Conservation (phyloP, 805 yeast genomes). For the Teunomyces cretensis region DNA sequence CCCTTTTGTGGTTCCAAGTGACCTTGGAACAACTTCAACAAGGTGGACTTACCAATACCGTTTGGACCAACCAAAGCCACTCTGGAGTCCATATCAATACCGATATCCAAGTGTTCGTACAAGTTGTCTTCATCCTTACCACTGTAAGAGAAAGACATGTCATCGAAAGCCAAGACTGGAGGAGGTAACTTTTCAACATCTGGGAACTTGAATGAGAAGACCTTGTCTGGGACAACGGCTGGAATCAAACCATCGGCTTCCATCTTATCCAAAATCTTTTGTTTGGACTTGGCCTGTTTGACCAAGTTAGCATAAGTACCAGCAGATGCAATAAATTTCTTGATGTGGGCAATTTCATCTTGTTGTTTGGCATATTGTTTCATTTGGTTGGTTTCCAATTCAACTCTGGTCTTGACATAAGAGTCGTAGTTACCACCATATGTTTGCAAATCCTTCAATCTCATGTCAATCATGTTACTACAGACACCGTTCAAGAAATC, state of each 20-base stretch:
- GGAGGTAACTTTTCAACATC: constrained; percentile 97
- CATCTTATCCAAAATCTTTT: constrained; percentile 99
- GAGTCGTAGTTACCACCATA: constrained; percentile 99
- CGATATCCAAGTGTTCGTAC: constrained; percentile 88
- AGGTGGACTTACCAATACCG: constrained; percentile 98
- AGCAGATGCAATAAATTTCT: constrained; percentile 98
- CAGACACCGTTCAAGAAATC: constrained; percentile 99
- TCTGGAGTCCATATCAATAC: constrained; percentile 99
- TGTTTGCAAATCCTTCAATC: constrained; percentile 67
- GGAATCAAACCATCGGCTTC: constrained; percentile 97
- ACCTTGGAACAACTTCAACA: constrained; percentile 96
- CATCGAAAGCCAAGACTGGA: constrained; percentile 96
- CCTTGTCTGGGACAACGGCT: constrained; percentile 90
- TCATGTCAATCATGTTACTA: constrained; percentile 97
- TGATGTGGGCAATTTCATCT: constrained; percentile 97
- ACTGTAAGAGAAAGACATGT: constrained; percentile 88
- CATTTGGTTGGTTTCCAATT: constrained; percentile 96
- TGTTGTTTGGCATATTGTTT: constrained; percentile 96
- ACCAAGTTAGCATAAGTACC: constrained; percentile 99
- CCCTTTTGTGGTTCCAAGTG: constrained; percentile 85
- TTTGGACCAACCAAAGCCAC: constrained; percentile 97
- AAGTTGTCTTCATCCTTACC: constrained; percentile 81
- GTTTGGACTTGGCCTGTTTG: constrained; percentile 98
- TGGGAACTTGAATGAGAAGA: constrained; percentile 91
- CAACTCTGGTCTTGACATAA: constrained; percentile 90